Evolutionary conservation across 371 early-diverging fungal genomes (phyloP), one percentile per base, ranked within the genome.

Genomic region (Phascolomyces articulosus): DNA sequence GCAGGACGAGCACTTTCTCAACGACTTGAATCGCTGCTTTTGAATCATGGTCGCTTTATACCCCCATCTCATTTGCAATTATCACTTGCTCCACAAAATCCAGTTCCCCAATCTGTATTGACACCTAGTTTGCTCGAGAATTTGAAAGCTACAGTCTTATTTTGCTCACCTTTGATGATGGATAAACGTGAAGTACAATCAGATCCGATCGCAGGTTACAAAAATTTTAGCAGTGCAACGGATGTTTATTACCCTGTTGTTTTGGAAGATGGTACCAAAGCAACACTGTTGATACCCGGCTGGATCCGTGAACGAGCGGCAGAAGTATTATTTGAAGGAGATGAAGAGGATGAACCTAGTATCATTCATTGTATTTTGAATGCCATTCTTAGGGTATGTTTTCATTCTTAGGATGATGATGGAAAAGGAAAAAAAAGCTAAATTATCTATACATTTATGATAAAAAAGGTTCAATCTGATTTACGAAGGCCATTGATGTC

Each of bases 301-400:
- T 96, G 96, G 96, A 81, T 96, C 23, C 85, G 95, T 3, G 96
- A 93, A 66, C 86, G 93, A 29, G 87, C 93, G 0, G 85, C 86
- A 4, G 97, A 95, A 62, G 86, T 93, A 0, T 65, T 96, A 31
- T 92, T 95, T 77, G 89, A 89, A 31, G 95, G 95, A 0, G 89
- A 88, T 40, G 90, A 91, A 40, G 83, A 88, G 23, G 65, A 65
- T 41, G 65, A 65, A 41, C 76, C 82, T 8, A 85, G 86, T 47
- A 56, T 93, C 16, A 82, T 85, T 9, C 83, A 86, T 18, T 74
- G 82, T 44, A 78, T 91, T 11, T 44, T 91, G 58, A 89, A 90
- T 54, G 68, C 82, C 3, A 62, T 94, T n/a, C 41, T 85, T 40
- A 87, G 87, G 70, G 80, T 85, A 56, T 23, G 27, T 54, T 24